Conservation (phyloP, 169 alveolate genomes). For the Plasmodium gallinaceum region DNA sequence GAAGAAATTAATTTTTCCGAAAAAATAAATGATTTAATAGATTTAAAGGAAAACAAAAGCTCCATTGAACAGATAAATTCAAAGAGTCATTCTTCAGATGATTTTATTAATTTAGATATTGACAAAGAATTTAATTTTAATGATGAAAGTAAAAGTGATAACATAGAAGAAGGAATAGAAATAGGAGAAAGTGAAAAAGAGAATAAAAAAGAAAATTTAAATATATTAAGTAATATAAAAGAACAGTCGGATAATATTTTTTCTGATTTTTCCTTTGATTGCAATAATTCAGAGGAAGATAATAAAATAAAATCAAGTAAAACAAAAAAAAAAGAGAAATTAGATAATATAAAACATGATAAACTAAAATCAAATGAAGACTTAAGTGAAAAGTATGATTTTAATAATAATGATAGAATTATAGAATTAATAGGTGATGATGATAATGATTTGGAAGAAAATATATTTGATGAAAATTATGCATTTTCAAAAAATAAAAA, state of each 20-base stretch:
- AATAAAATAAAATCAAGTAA: background rate
- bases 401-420: background rate
- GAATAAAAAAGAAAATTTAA: background rate
- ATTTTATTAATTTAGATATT: conserved; percentile 5
- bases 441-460: background rate
- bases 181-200: background rate
- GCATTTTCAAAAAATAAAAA: background rate
- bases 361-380: background rate
- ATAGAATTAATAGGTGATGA: background rate
- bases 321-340: background rate
- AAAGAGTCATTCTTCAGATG: background rate
- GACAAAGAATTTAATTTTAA: conserved; percentile 39
- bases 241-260: background rate
- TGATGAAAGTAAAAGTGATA: conserved; percentile 10
- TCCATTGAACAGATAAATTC: background rate
- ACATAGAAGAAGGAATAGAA: background rate
- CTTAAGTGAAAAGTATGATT: background rate
- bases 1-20: background rate
- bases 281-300: background rate
- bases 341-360: background rate
- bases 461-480: background rate
- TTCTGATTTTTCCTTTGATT: background rate
- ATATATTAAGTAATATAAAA: background rate
- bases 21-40: background rate
- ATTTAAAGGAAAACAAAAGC: background rate